Conservation (phyloP, 148 eudicot genomes). For the Vaccinium myrtillus region DNA sequence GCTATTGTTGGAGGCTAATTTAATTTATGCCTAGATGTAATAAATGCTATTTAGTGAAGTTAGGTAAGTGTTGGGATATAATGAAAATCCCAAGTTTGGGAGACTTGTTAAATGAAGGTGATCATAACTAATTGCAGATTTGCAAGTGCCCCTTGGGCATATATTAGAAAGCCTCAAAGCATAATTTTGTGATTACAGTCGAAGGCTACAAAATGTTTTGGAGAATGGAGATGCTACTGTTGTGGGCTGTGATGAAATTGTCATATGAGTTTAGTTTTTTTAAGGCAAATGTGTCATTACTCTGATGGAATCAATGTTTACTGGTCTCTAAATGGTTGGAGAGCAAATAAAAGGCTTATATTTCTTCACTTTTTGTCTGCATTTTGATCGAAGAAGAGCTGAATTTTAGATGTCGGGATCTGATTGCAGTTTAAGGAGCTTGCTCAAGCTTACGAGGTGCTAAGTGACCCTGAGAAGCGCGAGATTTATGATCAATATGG, state of each 20-base stretch:
- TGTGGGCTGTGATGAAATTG: background rate
- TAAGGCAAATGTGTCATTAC: background rate
- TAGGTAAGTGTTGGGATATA: background rate
- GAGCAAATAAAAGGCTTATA: background rate
- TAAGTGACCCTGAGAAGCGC: conserved; percentile 78
- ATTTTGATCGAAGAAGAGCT: background rate
- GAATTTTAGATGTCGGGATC: background rate
- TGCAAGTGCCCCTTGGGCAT: background rate
- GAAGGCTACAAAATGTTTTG: background rate
- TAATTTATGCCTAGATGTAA: background rate
- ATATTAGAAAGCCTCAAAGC: background rate
- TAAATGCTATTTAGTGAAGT: background rate
- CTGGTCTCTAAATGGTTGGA: background rate
- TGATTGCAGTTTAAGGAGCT: conserved; percentile 62
- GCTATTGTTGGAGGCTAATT: background rate
- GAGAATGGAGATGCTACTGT: background rate
- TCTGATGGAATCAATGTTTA: background rate
- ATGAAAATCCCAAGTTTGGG: background rate
- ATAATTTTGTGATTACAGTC: background rate
- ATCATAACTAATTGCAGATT: background rate
- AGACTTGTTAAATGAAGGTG: background rate
- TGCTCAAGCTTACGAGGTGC: conserved; percentile 76
- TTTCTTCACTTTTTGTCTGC: background rate
- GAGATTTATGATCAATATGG: conserved; percentile 75
- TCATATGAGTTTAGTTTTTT: background rate